Evolutionary conservation across 148 eudicot species (phyloP), one percentile per base, ranked within the genome.

Genomic region (Pharnaceum exiguum): DNA sequence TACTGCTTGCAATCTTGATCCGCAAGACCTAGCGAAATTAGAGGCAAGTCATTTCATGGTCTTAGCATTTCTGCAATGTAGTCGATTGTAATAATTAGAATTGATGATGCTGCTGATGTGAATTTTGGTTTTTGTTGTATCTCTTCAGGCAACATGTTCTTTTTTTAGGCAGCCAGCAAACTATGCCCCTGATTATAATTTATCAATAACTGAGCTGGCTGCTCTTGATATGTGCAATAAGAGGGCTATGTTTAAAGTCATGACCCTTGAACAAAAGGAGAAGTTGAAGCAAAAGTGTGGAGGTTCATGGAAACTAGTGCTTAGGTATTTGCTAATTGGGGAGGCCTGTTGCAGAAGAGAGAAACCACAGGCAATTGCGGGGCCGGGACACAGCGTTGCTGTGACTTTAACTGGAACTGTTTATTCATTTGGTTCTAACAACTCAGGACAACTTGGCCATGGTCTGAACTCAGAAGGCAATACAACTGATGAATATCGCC

Each of bases 391-490:
- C 48, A 93, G 96, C 55, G 54, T 93, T 49, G 90, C 82, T 17
- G 90, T 93, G 77, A 85, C 94, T 13, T 75, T 84, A 1, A 81
- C 60, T 21, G 98, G 98, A 50, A 71, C 51, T 63, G 96, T 78
- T 51, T 85, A 88, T 73, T 79, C 98, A 2, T 93, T 93, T 36
- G 98, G 98, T 39, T 85, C 86, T 10, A 93, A 88, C 71, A 79
- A 79, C 68, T 85, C 85, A 0, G 98, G 98, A 28, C 98, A 93
- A 71, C 86, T 93, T 12, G 98, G 98, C 4, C 96, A 93, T 56
- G 96, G 96, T 5, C 71, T 72, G 6, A 73, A 75, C 7, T 71
- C 80, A 12, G 96, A 85, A 53, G 86, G 70, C 22, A 67, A 79
- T 18, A 67, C 78, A 1, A 75, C 76, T 29, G 98, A 85, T 71